Evolutionary conservation across 2,329 filamentous ascomycete species (phyloP).

Genomic region (Hypoxylon sp.): DNA sequence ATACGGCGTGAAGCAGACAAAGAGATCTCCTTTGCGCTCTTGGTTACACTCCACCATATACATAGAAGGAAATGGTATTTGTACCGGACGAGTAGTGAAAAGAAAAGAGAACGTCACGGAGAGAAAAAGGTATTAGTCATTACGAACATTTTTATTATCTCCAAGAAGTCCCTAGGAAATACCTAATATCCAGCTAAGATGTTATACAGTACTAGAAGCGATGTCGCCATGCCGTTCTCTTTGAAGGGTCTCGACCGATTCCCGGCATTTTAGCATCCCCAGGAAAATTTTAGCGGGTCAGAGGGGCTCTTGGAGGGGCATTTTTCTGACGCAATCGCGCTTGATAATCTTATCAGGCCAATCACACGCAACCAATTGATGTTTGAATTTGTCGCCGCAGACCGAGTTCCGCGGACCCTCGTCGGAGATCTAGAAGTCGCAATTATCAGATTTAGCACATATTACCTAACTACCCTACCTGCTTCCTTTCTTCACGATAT

Average conservation of each 20-base stretch:
- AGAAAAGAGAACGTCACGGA: constrained; percentile 21
- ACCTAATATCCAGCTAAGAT: constrained; percentile 11
- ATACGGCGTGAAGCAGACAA: background rate
- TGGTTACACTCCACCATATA: background rate
- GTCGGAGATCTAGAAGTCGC: constrained; percentile 39
- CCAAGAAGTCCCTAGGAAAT: background rate
- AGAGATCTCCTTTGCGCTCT: background rate
- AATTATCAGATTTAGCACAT: background rate
- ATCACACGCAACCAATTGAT: constrained; percentile 30
- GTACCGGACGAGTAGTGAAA: background rate
- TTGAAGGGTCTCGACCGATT: constrained; percentile 37
- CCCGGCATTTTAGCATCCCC: constrained; percentile 36
- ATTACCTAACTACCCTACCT: too few relatives aligned
- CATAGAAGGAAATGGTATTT: background rate
- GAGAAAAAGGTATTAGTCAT: constrained; percentile 32
- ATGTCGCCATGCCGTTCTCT: constrained; percentile 37
- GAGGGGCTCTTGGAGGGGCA: constrained; percentile 27
- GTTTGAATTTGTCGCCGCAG: constrained; percentile 20
- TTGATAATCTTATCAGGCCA: constrained; percentile 39
- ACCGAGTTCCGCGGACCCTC: constrained; percentile 42
- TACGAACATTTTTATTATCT: background rate
- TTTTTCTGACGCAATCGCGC: constrained; percentile 43
- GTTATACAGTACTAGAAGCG: constrained; percentile 27
- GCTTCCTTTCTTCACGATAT: background rate
- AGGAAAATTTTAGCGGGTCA: constrained; percentile 38